phyloP scores from a whole-genome alignment of 2,329 filamentous ascomycete genomes.

The Beauveria caledonica region DNA sequence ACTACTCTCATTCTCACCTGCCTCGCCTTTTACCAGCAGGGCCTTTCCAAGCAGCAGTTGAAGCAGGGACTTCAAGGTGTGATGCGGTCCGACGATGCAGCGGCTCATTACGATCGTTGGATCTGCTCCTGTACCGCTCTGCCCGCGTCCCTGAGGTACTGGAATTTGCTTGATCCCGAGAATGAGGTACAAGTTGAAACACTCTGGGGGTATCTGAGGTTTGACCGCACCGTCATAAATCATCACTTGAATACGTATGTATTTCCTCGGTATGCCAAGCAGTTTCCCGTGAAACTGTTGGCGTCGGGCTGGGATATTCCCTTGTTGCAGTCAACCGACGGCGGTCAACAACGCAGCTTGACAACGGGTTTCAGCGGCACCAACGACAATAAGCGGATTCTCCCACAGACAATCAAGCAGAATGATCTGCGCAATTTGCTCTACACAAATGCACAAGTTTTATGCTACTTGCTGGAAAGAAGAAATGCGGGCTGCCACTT shows the following conservation, averaged over 20 bases:
- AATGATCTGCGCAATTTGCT: slow-evolving; percentile 46
- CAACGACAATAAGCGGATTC: slow-evolving; percentile 52
- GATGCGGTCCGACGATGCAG: slow-evolving; percentile 46
- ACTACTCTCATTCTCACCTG: slow-evolving; percentile 58
- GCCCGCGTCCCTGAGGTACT: slow-evolving; percentile 39
- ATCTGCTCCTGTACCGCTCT: slow-evolving; percentile 30
- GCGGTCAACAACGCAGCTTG: slow-evolving; percentile 13
- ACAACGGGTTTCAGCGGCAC: slow-evolving; percentile 68
- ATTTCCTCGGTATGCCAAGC: slow-evolving; percentile 56
- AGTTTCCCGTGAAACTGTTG: slow-evolving; percentile 55
- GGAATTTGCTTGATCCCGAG: slow-evolving; percentile 51
- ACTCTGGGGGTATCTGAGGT: slow-evolving; percentile 42
- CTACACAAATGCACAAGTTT: slow-evolving; percentile 56
- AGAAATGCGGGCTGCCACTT: slow-evolving; percentile 40
- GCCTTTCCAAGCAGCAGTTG: slow-evolving; percentile 42
- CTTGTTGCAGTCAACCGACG: slow-evolving; percentile 23
- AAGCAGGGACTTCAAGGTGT: slow-evolving; percentile 41
- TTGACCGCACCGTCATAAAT: slow-evolving; percentile 44
- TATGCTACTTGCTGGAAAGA: slow-evolving; percentile 46
- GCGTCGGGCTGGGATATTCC: slow-evolving; percentile 63
- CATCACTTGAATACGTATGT: slow-evolving; percentile 56
- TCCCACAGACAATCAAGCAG: slow-evolving; percentile 56
- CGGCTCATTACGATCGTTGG: slow-evolving; percentile 47
- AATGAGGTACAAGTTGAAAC: slow-evolving; percentile 42
- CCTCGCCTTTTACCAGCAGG: slow-evolving; percentile 59